Conservation (phyloP, 495 filamentous ascomycete species). For the Penicillium steckii region DNA sequence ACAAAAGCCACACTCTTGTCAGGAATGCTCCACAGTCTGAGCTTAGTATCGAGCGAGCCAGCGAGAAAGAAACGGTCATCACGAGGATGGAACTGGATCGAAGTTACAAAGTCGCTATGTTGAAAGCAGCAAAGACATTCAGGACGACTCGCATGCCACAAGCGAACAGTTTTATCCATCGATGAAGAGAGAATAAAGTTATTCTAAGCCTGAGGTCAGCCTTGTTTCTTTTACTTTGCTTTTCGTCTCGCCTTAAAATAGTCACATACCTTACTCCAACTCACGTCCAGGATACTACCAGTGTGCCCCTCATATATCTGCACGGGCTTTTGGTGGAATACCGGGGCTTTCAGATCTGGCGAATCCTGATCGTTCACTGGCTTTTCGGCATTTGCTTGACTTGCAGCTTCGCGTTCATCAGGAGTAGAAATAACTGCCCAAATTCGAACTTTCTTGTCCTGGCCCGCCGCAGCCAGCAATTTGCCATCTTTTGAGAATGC, state of each 20-base stretch:
- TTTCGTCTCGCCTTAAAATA: not conserved
- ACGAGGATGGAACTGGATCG: conserved; percentile 88
- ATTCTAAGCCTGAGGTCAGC: conserved; percentile 54
- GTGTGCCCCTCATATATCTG: conserved; percentile 84
- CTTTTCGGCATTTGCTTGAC: conserved; percentile 65
- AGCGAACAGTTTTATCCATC: conserved; percentile 95
- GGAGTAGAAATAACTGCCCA: conserved; percentile 86
- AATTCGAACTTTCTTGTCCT: conserved; percentile 81
- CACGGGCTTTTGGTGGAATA: conserved; percentile 78
- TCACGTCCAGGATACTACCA: conserved; percentile 84
- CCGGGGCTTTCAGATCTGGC: conserved; percentile 75
- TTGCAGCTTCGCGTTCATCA: conserved; percentile 71
- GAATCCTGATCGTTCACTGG: conserved; percentile 39
- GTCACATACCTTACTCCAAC: conserved; percentile 83
- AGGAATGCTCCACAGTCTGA: conserved; percentile 95
- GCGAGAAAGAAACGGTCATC: conserved; percentile 98
- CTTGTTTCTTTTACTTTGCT: not conserved
- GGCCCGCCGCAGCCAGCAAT: conserved; percentile 85
- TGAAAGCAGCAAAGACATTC: conserved; percentile 96
- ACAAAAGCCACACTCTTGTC: conserved; percentile 93
- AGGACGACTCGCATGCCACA: conserved; percentile 85
- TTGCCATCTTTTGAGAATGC: conserved; percentile 92
- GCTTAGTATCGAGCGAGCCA: conserved; percentile 86
- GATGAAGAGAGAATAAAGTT: conserved; percentile 96
- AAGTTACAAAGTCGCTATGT: conserved; percentile 94